phyloP scores from a whole-genome alignment of 2,329 filamentous ascomycete species.

The Fusarium anthophilum region DNA sequence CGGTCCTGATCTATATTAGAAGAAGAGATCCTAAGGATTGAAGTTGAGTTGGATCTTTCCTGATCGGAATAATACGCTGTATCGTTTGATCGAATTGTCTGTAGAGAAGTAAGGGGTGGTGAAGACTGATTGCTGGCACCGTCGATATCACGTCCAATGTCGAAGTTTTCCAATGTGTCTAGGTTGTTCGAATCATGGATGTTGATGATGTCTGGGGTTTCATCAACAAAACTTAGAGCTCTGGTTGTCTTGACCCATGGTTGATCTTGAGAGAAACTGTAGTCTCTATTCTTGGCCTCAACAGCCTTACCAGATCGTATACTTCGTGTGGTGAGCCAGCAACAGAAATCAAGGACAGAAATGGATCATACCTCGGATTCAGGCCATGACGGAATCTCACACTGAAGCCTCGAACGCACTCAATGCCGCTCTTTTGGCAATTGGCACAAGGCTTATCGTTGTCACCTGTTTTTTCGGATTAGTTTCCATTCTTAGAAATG shows the following conservation, averaged over 20 bases:
- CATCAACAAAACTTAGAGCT: constrained; percentile 43
- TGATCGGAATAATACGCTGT: background rate
- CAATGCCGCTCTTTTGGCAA: constrained; percentile 39
- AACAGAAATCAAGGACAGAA: background rate
- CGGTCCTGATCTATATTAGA: constrained; percentile 1
- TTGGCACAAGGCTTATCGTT: constrained; percentile 38
- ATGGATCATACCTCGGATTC: constrained; percentile 36
- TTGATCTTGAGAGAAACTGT: constrained; percentile 40
- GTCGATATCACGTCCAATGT: background rate
- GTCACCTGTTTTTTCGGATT: constrained; percentile 24
- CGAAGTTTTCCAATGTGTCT: constrained; percentile 15
- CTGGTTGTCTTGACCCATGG: constrained; percentile 43
- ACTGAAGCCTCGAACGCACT: constrained; percentile 43
- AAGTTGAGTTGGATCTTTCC: background rate
- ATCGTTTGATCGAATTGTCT: constrained; percentile 1
- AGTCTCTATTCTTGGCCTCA: constrained; percentile 31
- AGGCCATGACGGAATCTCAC: constrained; percentile 43
- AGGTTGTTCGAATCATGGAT: constrained; percentile 38
- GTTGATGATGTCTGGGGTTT: constrained; percentile 43
- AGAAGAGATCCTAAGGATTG: too few species aligned
- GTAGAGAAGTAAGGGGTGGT: background rate
- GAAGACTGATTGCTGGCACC: constrained; percentile 14
- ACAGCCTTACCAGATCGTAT: constrained; percentile 28
- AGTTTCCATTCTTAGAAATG: background rate
- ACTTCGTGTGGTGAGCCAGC: constrained; percentile 18